Percentiles rank a stretch among this genome's conserved stretches.
These are phyloP conservation scores for Wickerhamomyces bovis DNA, from an alignment of 805 yeast species.

Conservation along the genomic window DNA sequence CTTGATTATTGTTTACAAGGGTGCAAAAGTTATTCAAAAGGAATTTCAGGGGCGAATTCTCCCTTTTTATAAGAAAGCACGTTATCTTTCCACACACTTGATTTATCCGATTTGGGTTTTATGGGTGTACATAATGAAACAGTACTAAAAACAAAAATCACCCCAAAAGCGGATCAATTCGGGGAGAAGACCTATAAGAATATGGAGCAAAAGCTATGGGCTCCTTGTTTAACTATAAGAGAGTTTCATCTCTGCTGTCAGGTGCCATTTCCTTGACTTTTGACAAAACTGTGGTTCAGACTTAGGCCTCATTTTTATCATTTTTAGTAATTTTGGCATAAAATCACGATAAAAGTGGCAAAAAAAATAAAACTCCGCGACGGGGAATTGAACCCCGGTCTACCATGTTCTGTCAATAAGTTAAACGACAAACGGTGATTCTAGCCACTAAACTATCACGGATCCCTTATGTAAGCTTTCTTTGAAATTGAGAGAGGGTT, in stretches of 20 bases:
- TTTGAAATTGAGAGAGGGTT: no score
- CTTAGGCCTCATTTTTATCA: background rate
- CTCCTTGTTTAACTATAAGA: no score
- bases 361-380: slow-evolving; percentile 17
- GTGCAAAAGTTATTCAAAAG: background rate
- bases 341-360: background rate
- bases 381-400: slow-evolving; percentile 24
- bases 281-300: background rate
- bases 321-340: no score
- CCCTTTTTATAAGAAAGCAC: background rate
- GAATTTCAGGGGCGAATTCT: background rate
- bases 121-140: background rate
- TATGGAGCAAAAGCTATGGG: no score
- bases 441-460: slow-evolving; percentile 26
- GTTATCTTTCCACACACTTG: background rate
- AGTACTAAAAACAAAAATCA: background rate
- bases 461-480: slow-evolving; percentile 3
- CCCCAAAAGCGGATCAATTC: background rate
- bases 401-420: slow-evolving; percentile 11
- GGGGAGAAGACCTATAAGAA: no score
- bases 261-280: no score
- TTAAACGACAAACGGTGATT: slow-evolving; percentile 20
- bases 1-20: background rate
- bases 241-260: no score
- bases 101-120: background rate